These are phyloP conservation scores for Elaeagnus macrophylla DNA, from an alignment of 306 rosid species.

Conservation along the genomic window DNA sequence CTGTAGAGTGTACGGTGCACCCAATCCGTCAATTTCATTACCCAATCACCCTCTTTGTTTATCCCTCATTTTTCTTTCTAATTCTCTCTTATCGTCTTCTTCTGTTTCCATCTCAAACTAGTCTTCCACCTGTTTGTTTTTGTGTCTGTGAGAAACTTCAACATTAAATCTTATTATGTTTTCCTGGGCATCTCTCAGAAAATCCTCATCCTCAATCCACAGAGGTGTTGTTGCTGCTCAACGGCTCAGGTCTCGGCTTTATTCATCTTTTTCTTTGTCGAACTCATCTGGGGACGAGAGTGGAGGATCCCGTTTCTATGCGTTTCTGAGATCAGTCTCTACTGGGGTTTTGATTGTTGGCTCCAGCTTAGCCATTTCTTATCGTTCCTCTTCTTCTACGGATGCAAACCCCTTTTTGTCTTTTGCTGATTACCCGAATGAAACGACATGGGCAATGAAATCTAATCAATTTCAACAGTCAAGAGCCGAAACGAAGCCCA, in stretches of 20 bases:
- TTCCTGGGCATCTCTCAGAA: conserved; percentile 32
- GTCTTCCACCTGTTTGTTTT: not conserved
- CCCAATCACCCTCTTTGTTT: conserved; percentile 2
- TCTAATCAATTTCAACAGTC: conserved; percentile 25
- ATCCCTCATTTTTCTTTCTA: not conserved
- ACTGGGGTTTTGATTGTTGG: conserved; percentile 42
- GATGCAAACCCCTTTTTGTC: conserved; percentile 19
- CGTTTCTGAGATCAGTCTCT: conserved; percentile 27
- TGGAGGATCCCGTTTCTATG: conserved; percentile 15
- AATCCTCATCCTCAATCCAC: conserved; percentile 10
- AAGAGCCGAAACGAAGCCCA: conserved; percentile 19
- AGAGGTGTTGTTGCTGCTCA: conserved; percentile 5
- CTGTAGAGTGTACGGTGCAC: conserved; percentile 2
- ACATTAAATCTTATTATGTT: conserved; percentile 36
- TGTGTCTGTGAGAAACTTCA: not conserved
- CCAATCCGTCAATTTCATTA: not conserved
- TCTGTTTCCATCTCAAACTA: not conserved
- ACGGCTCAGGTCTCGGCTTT: conserved; percentile 19
- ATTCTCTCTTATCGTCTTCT: conserved; percentile 4
- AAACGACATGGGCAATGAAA: conserved; percentile 9
- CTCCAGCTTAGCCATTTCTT: conserved; percentile 36
- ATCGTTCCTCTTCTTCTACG: conserved; percentile 31
- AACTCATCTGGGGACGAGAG: conserved; percentile 14
- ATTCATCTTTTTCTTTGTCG: conserved; percentile 20
- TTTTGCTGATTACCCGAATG: conserved; percentile 30